Percentiles rank a stretch among this genome's conserved stretches.
These are phyloP conservation scores for Phytophthora palmivora DNA, from an alignment of 352 stramenopile genomes.

Conservation along the genomic window DNA sequence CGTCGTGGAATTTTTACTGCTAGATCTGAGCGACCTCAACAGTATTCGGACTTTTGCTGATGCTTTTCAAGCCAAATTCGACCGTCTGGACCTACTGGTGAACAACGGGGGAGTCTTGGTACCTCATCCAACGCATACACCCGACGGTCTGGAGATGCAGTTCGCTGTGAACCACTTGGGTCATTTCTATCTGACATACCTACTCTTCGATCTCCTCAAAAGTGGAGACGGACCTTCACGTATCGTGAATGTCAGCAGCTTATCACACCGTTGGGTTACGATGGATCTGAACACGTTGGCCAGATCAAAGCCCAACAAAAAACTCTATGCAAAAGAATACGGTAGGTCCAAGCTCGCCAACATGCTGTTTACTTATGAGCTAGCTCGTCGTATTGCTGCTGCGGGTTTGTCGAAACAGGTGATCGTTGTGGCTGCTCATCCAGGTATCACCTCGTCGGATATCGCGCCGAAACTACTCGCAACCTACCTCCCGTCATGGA, in stretches of 20 bases:
- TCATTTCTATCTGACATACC: conserved; percentile 61
- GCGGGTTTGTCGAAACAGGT: conserved; percentile 34
- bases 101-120: conserved; percentile 68
- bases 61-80: conserved; percentile 43
- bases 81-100: conserved; percentile 58
- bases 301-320: conserved; percentile 35
- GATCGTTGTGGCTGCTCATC: conserved; percentile 42
- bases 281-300: conserved; percentile 40
- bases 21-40: conserved; percentile 53
- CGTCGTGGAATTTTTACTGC: conserved; percentile 44
- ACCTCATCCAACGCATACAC: conserved; percentile 40
- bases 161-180: conserved; percentile 71
- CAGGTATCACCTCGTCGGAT: conserved; percentile 38
- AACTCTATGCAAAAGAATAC: conserved; percentile 56
- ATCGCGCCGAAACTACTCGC: conserved; percentile 37
- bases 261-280: conserved; percentile 40
- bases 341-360: conserved; percentile 53
- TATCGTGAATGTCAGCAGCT: conserved; percentile 48
- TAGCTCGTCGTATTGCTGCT: conserved; percentile 39
- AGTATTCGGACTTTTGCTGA: conserved; percentile 47
- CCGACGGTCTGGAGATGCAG: conserved; percentile 56
- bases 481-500: conserved; percentile 33
- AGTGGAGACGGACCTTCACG: conserved; percentile 25
- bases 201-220: conserved; percentile 62
- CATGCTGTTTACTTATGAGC: conserved; percentile 55